phyloP scores from a whole-genome alignment of 495 filamentous ascomycete species.

The Aspergillus ostianus region DNA sequence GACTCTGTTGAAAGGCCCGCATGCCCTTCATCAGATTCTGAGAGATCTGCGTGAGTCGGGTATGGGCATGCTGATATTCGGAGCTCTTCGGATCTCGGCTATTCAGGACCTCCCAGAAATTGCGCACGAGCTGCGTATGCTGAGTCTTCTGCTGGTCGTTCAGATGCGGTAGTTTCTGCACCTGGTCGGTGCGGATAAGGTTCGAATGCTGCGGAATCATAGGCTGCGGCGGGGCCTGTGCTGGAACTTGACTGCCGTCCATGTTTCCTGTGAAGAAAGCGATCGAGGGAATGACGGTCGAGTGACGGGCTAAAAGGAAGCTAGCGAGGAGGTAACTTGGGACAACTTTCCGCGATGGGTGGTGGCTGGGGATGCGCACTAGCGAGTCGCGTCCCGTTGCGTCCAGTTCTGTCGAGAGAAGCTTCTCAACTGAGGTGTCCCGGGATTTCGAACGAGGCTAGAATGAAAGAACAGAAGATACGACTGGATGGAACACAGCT shows the following conservation, averaged over 20 bases:
- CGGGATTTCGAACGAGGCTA: background rate
- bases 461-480: background rate
- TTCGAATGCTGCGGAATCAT: slow-evolving; percentile 44
- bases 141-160: slow-evolving; percentile 61
- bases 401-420: background rate
- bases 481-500: background rate
- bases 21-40: slow-evolving; percentile 61
- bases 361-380: background rate
- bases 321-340: background rate
- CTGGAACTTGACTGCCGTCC: slow-evolving; percentile 35
- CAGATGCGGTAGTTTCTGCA: slow-evolving; percentile 50
- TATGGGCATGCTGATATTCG: slow-evolving; percentile 61
- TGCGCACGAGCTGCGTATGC: slow-evolving; percentile 62
- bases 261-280: slow-evolving; percentile 17
- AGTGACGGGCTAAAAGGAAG: background rate
- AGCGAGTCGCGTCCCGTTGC: too few species aligned
- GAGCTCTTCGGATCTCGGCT: slow-evolving; percentile 50
- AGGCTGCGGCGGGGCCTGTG: slow-evolving; percentile 28
- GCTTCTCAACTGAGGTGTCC: too few species aligned
- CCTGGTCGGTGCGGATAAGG: slow-evolving; percentile 52
- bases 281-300: background rate
- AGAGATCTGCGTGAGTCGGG: slow-evolving; percentile 63
- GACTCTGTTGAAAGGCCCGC: slow-evolving; percentile 44
- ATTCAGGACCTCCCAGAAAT: slow-evolving; percentile 61
- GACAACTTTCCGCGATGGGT: background rate